Evolutionary conservation across 1,139 yeast genomes (phyloP).

Genomic region (Protomyces macrosporus): DNA sequence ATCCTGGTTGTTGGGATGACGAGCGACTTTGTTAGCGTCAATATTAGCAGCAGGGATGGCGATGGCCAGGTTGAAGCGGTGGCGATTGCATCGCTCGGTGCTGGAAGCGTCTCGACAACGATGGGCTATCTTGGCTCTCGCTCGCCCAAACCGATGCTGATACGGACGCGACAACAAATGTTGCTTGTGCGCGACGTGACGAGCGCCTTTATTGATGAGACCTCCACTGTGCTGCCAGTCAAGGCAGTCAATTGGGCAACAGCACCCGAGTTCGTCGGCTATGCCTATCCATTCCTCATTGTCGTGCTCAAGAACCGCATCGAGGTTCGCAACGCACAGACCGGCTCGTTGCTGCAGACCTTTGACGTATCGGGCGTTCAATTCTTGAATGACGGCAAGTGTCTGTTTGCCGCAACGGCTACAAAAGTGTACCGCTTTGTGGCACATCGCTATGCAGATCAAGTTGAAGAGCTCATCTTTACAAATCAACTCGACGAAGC

Average conservation of each 20-base stretch:
- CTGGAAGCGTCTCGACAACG: constrained; percentile 30
- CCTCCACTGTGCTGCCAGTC: constrained; percentile 31
- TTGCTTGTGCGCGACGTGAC: constrained; percentile 36
- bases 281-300: constrained; percentile 38
- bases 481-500: constrained; percentile 41
- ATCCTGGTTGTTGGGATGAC: constrained; percentile 39
- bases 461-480: constrained; percentile 36
- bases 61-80: constrained; percentile 27
- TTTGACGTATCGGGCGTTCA: constrained; percentile 27
- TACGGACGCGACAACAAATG: constrained; percentile 31
- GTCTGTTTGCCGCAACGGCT: constrained; percentile 34
- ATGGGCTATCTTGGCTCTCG: constrained; percentile 30
- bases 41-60: constrained; percentile 30
- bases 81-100: constrained; percentile 26
- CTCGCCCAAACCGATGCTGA: constrained; percentile 28
- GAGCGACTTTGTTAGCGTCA: constrained; percentile 36
- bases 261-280: constrained; percentile 36
- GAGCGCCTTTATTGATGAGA: constrained; percentile 33
- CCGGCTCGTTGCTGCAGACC: constrained; percentile 29
- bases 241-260: constrained; percentile 33
- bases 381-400: constrained; percentile 29
- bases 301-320: constrained; percentile 32
- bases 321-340: constrained; percentile 30
- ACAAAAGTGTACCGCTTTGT: constrained; percentile 35
- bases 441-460: constrained; percentile 36